Conservation (phyloP, 768 basidiomycete genomes). For the Boletus fagicola region DNA sequence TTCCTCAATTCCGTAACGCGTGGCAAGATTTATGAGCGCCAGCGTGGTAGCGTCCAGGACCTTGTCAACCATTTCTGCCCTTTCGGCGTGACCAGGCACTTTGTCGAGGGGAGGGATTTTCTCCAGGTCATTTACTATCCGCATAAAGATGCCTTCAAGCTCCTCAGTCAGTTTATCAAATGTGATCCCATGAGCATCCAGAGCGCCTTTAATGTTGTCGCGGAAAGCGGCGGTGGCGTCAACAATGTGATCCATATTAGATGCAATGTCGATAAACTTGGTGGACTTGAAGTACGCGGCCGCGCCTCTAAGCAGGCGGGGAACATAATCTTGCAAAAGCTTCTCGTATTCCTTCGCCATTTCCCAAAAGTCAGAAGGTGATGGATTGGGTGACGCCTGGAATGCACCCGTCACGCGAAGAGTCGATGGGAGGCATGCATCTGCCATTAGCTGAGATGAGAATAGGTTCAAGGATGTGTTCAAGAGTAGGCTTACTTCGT, state of each 20-base stretch:
- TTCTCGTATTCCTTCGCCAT: constrained; percentile 1
- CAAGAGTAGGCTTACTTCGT: too few species aligned
- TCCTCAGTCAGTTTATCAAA: constrained; percentile 8
- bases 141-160: constrained; percentile 13
- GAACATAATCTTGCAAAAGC: constrained; percentile 1
- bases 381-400: neutral
- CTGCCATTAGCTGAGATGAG: too few species aligned
- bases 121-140: too few species aligned
- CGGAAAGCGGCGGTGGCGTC: constrained; percentile 11
- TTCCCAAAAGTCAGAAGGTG: constrained; percentile 17
- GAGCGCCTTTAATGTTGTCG: neutral
- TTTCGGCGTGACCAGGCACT: constrained; percentile 4
- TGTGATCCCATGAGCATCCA: constrained; percentile 7
- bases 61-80: constrained; percentile 5
- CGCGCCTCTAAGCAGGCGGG: constrained; percentile 4
- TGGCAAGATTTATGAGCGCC: constrained; percentile 3
- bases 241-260: constrained; percentile 12
- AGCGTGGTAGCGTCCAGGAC: neutral
- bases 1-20: constrained; percentile 8
- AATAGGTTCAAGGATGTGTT: too few species aligned
- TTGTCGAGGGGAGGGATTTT: neutral
- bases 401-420: too few species aligned
- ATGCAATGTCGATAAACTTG: neutral
- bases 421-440: too few species aligned
- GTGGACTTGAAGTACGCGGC: neutral